These are phyloP conservation scores for Termitomyces sp. DNA, from an alignment of 768 basidiomycete genomes.

Conservation along the genomic window DNA sequence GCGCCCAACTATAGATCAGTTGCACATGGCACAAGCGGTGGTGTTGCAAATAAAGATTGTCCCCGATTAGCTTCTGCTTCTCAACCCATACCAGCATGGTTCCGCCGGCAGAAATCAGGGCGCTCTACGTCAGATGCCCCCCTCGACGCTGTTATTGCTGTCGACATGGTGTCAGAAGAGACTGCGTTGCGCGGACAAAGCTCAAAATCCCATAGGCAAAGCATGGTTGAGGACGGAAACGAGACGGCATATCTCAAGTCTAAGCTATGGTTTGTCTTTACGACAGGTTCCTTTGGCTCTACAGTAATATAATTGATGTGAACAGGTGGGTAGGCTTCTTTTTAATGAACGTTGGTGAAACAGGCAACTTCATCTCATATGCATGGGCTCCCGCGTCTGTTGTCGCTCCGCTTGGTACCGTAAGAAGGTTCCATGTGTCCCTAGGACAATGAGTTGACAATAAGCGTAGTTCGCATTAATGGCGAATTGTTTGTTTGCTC, in stretches of 20 bases:
- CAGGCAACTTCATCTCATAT: conserved; percentile 87
- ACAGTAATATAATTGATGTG: neutral
- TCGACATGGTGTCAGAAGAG: conserved; percentile 38
- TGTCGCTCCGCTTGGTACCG: conserved; percentile 94
- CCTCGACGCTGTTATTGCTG: conserved; percentile 23
- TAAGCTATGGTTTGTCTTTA: conserved; percentile 63
- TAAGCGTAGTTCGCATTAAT: conserved; percentile 74
- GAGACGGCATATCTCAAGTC: conserved; percentile 81
- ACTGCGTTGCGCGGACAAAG: conserved; percentile 20
- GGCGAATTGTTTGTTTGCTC: conserved; percentile 93
- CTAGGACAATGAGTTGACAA: conserved; percentile 6
- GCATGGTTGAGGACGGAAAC: conserved; percentile 32
- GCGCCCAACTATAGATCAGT: conserved; percentile 12
- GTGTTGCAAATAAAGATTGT: neutral
- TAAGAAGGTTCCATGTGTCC: conserved; percentile 31
- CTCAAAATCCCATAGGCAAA: conserved; percentile 8
- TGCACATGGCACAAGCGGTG: neutral
- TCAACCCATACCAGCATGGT: conserved; percentile 28
- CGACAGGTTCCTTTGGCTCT: neutral
- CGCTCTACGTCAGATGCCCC: neutral
- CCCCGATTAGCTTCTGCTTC: conserved; percentile 19
- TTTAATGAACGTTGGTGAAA: conserved; percentile 89
- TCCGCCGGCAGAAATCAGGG: conserved; percentile 15
- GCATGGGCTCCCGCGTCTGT: conserved; percentile 89
- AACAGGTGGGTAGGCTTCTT: conserved; percentile 84